These are phyloP conservation scores for Panicum virgatum DNA, from an alignment of 202 grass and related monocot species.

Conservation along the genomic window DNA sequence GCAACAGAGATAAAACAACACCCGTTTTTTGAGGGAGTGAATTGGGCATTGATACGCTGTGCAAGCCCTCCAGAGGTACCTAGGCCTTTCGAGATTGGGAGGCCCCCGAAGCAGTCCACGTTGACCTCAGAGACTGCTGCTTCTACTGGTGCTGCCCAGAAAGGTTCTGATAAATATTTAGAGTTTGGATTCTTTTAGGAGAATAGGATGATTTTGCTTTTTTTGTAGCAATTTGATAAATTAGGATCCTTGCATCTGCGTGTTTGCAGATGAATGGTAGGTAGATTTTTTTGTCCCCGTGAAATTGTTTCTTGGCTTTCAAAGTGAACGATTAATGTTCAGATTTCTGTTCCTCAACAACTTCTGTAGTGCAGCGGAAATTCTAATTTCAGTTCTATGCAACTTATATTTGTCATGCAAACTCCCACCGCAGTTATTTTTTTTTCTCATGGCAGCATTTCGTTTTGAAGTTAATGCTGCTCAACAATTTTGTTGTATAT, in stretches of 20 bases:
- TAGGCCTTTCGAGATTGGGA: conserved; percentile 54
- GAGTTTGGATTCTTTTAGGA: conserved; percentile 91
- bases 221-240: conserved; percentile 26
- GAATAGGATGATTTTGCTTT: neutral
- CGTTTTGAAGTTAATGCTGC: neutral
- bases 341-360: conserved; percentile 37
- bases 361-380: conserved; percentile 31
- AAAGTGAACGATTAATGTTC: conserved; percentile 22
- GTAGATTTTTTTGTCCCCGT: conserved; percentile 40
- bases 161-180: conserved; percentile 70
- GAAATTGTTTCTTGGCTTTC: conserved; percentile 29
- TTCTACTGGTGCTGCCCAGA: conserved; percentile 33
- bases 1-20: conserved; percentile 92
- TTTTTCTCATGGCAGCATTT: neutral
- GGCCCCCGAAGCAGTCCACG: conserved; percentile 32
- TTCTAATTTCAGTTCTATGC: conserved; percentile 4
- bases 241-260: conserved; percentile 1
- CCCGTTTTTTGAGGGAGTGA: conserved; percentile 86
- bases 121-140: conserved; percentile 33
- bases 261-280: conserved; percentile 34
- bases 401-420: neutral
- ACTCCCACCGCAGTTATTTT: neutral
- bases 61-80: conserved; percentile 90
- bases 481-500: neutral
- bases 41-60: conserved; percentile 89